phyloP scores from a whole-genome alignment of 2,329 filamentous ascomycete genomes.

The Claviceps arundinis region DNA sequence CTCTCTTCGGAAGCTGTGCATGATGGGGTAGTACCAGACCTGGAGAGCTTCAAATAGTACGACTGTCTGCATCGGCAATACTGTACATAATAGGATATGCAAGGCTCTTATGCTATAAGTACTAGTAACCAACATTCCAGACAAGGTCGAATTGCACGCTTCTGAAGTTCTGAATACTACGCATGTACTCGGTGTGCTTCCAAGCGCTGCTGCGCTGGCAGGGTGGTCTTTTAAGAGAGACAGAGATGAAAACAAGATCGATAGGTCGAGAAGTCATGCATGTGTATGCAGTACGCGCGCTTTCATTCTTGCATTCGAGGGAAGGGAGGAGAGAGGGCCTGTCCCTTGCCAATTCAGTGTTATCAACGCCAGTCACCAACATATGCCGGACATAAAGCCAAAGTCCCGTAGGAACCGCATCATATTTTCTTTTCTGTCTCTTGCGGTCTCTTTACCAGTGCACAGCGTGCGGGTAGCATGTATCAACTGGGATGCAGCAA shows the following conservation, averaged over 20 bases:
- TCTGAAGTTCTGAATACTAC: background rate
- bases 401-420: too few species aligned
- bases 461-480: too few species aligned
- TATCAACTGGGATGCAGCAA: too few species aligned
- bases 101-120: slow-evolving; percentile 1
- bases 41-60: background rate
- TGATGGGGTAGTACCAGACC: background rate
- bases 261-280: too few species aligned
- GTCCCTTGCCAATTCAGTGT: too few species aligned
- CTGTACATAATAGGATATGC: background rate
- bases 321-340: too few species aligned
- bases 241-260: background rate
- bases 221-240: slow-evolving; percentile 1
- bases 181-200: background rate
- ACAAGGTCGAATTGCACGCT: slow-evolving; percentile 1
- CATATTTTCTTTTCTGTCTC: too few species aligned
- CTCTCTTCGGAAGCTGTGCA: slow-evolving; percentile 2
- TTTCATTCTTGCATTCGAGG: too few species aligned
- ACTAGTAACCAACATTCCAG: background rate
- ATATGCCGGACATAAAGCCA: too few species aligned
- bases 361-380: too few species aligned
- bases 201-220: background rate
- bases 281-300: too few species aligned
- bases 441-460: too few species aligned
- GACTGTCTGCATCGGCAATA: background rate